Conservation (phyloP, 2,329 filamentous ascomycete species). For the Rhexocercosporidium sp. region DNA sequence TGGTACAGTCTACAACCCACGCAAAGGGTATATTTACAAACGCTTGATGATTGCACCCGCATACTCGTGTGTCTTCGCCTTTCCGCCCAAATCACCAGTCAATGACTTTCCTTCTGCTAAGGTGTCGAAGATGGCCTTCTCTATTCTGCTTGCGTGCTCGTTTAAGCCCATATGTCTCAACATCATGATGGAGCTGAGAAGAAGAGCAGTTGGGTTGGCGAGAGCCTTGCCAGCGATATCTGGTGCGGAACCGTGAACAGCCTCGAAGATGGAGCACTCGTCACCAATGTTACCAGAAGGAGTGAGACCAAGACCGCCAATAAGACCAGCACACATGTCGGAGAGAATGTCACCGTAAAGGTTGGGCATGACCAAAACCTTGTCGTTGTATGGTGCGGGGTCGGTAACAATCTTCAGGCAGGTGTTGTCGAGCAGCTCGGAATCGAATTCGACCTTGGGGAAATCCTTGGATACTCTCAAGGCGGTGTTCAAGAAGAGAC, state of each 20-base stretch:
- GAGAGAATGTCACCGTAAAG: slow-evolving; percentile 99
- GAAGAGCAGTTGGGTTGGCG: slow-evolving; percentile 95
- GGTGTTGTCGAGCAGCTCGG: slow-evolving; percentile 98
- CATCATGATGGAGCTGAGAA: slow-evolving; percentile 99
- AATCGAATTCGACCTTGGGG: slow-evolving; percentile 94
- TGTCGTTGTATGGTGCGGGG: slow-evolving; percentile 96
- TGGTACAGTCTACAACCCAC: slow-evolving; percentile 42
- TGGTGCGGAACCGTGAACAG: slow-evolving; percentile 95
- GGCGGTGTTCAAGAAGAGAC: slow-evolving; percentile 92
- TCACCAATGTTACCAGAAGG: slow-evolving; percentile 99
- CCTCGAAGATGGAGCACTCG: slow-evolving; percentile 99
- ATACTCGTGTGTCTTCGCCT: slow-evolving; percentile 95
- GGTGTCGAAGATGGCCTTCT: slow-evolving; percentile 94
- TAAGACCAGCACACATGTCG: slow-evolving; percentile 98
- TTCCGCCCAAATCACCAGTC: slow-evolving; percentile 95
- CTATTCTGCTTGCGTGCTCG: slow-evolving; percentile 84
- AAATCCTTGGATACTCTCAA: slow-evolving; percentile 91
- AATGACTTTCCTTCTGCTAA: slow-evolving; percentile 95
- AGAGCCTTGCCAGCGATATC: slow-evolving; percentile 96
- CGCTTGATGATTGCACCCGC: slow-evolving; percentile 82
- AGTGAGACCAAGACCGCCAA: slow-evolving; percentile 95
- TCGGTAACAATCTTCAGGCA: slow-evolving; percentile 99
- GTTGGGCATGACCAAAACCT: slow-evolving; percentile 98
- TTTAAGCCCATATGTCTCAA: slow-evolving; percentile 95
- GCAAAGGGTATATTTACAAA: slow-evolving; percentile 43